Percentiles rank a stretch among this genome's conserved stretches.
phyloP scores from a whole-genome alignment of 345 rosid genomes.

The Aurinia saxatilis region DNA sequence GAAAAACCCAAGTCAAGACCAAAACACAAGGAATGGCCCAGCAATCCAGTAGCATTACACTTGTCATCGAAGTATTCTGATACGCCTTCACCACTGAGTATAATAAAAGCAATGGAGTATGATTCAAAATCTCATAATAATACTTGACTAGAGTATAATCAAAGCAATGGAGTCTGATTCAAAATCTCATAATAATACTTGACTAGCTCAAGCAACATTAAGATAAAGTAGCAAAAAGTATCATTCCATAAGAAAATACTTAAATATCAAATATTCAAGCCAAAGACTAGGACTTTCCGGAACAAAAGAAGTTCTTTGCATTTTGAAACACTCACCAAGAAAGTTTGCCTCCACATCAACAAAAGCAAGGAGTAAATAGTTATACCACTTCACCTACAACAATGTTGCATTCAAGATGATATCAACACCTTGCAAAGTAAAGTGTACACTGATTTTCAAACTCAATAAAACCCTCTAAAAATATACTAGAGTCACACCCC shows the following conservation, averaged over 20 bases:
- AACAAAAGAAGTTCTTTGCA: not conserved
- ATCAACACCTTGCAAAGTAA: no score
- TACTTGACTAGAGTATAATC: not conserved
- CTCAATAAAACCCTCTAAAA: no score
- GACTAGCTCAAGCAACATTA: not conserved
- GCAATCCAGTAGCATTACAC: constrained; percentile 90
- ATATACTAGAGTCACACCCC: no score
- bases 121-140: not conserved
- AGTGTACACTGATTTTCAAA: no score
- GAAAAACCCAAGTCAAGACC: constrained; percentile 72
- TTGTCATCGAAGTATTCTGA: constrained; percentile 82
- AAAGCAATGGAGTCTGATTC: constrained; percentile 1
- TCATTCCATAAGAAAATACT: no score
- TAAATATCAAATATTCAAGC: no score
- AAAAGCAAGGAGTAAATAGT: constrained; percentile 60
- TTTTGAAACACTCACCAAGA: constrained; percentile 73
- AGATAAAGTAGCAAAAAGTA: no score
- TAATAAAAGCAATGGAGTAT: not conserved
- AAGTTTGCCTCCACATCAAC: constrained; percentile 85
- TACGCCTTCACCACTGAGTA: constrained; percentile 83
- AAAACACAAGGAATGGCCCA: constrained; percentile 89
- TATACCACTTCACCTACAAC: constrained; percentile 85
- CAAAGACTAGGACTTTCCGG: not conserved
- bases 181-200: not conserved
- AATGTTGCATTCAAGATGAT: constrained; percentile 9